A percentile compares a stretch with the other conserved stretches of the same genome.
These are phyloP conservation scores for Chlorella sp. DNA, from an alignment of 139 green algal species.

Conservation along the genomic window DNA sequence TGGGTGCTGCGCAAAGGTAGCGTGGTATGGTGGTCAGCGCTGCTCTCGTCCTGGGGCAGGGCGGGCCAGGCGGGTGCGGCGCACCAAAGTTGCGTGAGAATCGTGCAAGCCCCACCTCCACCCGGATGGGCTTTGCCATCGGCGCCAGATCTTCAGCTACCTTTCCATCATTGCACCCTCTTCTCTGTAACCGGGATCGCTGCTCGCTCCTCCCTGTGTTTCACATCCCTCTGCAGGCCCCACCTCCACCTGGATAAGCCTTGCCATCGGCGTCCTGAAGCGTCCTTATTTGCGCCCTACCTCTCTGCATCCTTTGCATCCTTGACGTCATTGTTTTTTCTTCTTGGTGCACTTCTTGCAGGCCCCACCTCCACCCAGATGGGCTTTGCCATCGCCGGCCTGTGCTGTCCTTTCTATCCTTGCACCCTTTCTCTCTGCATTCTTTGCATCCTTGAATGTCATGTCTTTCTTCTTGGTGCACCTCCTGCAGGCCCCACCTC, in stretches of 20 bases:
- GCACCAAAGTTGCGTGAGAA: not conserved
- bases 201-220: no score
- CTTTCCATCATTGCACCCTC: no score
- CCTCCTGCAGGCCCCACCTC: slow-evolving; percentile 77
- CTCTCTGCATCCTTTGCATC: no score
- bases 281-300: no score
- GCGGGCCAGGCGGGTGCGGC: slow-evolving; percentile 63
- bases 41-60: slow-evolving; percentile 90
- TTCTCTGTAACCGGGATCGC: no score
- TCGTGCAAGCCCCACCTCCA: slow-evolving; percentile 82
- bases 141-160: no score
- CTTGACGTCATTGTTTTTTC: no score
- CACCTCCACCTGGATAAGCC: no score
- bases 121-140: slow-evolving; percentile 62
- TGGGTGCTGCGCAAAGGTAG: slow-evolving; percentile 69
- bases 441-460: not conserved
- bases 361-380: slow-evolving; percentile 89
- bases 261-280: slow-evolving; percentile 70
- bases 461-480: no score
- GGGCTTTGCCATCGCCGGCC: slow-evolving; percentile 44
- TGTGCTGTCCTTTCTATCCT: slow-evolving; percentile 41
- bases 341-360: not conserved
- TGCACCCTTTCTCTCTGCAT: not conserved
- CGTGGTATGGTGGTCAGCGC: slow-evolving; percentile 77
- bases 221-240: slow-evolving; percentile 60